Evolutionary conservation across 768 basidiomycete genomes (phyloP).

Genomic region (Termitomyces sp.): DNA sequence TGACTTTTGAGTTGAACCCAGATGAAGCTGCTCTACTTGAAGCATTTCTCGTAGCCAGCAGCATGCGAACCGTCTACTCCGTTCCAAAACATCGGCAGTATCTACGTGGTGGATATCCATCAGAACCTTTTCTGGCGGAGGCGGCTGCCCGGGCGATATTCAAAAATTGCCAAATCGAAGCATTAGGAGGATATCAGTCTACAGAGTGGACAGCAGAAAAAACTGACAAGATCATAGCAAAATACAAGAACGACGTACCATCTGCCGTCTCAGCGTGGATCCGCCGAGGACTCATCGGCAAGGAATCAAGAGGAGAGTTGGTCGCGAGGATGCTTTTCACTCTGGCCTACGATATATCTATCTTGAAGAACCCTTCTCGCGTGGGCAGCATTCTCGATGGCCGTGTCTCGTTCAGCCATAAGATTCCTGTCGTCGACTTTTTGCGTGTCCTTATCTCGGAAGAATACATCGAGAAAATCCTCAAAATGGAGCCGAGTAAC

Average conservation of each 20-base stretch:
- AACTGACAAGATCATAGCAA: neutral
- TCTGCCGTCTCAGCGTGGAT: neutral
- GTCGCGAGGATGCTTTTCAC: neutral
- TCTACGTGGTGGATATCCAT: constrained; percentile 2
- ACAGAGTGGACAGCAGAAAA: no score
- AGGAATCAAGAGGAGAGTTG: constrained; percentile 1
- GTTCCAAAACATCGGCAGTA: neutral
- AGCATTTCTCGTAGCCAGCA: neutral
- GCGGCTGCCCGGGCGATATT: neutral
- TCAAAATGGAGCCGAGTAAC: neutral
- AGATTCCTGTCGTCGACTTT: constrained; percentile 1
- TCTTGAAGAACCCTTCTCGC: neutral
- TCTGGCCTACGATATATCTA: neutral
- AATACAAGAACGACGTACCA: neutral
- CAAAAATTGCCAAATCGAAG: neutral
- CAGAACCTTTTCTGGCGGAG: constrained; percentile 5
- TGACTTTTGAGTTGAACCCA: neutral
- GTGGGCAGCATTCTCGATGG: neutral
- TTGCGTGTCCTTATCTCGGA: neutral
- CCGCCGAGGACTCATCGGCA: neutral
- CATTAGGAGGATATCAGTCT: neutral
- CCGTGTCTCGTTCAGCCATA: neutral
- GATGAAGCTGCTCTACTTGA: constrained; percentile 6
- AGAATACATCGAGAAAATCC: neutral
- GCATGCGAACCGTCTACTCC: no score